Conservation (phyloP, 2,329 filamentous ascomycete species). For the Xylariaceae sp. region DNA sequence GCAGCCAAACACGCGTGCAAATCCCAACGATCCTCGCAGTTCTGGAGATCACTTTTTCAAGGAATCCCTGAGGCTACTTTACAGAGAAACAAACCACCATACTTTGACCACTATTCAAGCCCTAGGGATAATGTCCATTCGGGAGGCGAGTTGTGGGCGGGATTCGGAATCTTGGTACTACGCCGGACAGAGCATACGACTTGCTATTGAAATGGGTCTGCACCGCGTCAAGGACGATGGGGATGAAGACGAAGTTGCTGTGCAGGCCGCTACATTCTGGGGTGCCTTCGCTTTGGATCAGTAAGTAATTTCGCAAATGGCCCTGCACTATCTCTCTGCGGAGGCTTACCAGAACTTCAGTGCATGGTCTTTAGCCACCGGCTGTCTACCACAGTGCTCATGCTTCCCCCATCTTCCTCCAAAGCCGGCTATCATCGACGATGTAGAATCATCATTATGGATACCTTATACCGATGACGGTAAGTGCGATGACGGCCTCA, state of each 20-base stretch:
- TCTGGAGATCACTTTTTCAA: constrained; percentile 73
- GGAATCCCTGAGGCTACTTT: constrained; percentile 59
- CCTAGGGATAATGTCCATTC: constrained; percentile 69
- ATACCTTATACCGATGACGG: constrained; percentile 56
- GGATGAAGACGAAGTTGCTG: constrained; percentile 53
- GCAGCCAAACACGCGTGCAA: constrained; percentile 58
- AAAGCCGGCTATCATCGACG: constrained; percentile 56
- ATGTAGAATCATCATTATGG: constrained; percentile 57
- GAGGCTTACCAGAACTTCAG: constrained; percentile 32
- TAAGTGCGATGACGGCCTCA: constrained; percentile 22
- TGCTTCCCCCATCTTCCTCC: constrained; percentile 52
- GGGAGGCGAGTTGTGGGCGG: constrained; percentile 68
- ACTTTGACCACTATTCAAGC: constrained; percentile 69
- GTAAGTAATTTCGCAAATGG: constrained; percentile 38
- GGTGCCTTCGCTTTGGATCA: constrained; percentile 60
- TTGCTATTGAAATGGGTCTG: constrained; percentile 68
- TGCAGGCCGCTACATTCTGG: constrained; percentile 58
- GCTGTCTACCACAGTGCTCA: constrained; percentile 57
- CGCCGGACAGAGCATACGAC: constrained; percentile 65
- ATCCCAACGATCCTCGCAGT: constrained; percentile 57
- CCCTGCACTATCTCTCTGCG: not conserved
- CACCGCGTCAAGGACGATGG: constrained; percentile 49
- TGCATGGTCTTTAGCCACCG: constrained; percentile 62
- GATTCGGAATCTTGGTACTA: constrained; percentile 72
- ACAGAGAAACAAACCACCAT: constrained; percentile 54